Percentiles rank a stretch among this genome's conserved stretches.
Evolutionary conservation across 495 filamentous ascomycete genomes (phyloP).

Genomic region (Neurospora sp.): DNA sequence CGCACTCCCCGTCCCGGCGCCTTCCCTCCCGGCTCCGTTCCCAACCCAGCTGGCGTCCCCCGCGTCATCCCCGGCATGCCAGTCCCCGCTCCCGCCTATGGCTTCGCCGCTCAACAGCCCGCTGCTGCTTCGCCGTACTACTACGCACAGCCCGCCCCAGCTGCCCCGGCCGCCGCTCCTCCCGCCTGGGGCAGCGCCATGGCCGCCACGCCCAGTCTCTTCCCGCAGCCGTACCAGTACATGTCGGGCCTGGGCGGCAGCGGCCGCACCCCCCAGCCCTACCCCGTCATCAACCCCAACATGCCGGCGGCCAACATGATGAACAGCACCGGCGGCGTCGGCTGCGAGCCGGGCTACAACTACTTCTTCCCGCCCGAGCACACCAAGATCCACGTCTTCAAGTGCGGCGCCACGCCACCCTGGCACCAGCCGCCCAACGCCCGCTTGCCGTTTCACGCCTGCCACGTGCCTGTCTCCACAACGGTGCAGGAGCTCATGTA

Average conservation of each 20-base stretch:
- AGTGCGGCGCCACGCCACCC: slow-evolving; percentile 24
- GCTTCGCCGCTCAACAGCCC: background rate
- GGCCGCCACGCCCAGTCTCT: background rate
- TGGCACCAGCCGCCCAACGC: slow-evolving; percentile 27
- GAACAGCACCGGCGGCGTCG: slow-evolving; percentile 45
- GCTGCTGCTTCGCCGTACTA: background rate
- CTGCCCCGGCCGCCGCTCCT: background rate
- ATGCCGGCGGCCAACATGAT: slow-evolving; percentile 45
- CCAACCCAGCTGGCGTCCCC: slow-evolving; percentile 4
- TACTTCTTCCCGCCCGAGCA: slow-evolving; percentile 40
- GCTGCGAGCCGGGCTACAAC: slow-evolving; percentile 41
- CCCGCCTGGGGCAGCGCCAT: slow-evolving; percentile 4
- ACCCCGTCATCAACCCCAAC: slow-evolving; percentile 32
- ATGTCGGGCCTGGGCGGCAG: slow-evolving; percentile 10
- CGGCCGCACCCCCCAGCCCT: slow-evolving; percentile 23
- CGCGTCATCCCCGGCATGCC: background rate
- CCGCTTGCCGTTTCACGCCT: slow-evolving; percentile 23
- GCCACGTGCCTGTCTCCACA: slow-evolving; percentile 29
- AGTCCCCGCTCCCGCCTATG: background rate
- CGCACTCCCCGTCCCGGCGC: background rate
- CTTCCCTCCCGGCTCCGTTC: background rate
- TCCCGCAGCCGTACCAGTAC: slow-evolving; percentile 7
- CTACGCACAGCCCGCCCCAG: background rate
- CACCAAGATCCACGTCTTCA: slow-evolving; percentile 39
- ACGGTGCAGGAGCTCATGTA: slow-evolving; percentile 35